phyloP scores from a whole-genome alignment of 2,329 filamentous ascomycete genomes.

The Colletotrichum paranaense region DNA sequence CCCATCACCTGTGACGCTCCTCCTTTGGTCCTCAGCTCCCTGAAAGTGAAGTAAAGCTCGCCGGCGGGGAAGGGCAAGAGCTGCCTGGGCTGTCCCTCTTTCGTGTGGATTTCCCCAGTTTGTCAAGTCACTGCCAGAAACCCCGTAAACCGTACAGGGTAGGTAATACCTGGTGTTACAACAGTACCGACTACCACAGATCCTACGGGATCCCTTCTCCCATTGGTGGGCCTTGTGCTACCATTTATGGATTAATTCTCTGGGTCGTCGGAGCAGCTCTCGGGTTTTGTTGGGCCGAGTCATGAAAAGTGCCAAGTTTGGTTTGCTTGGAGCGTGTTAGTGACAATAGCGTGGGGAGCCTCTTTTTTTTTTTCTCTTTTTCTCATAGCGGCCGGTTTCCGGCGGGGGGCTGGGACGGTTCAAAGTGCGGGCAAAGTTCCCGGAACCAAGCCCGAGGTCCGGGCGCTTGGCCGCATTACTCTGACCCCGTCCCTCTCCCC shows the following conservation, averaged over 20 bases:
- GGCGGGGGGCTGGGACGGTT: background rate
- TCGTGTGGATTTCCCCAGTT: constrained; percentile 25
- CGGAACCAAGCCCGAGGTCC: constrained; percentile 24
- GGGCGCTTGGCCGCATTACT: background rate
- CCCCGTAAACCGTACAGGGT: background rate
- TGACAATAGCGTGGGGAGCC: background rate
- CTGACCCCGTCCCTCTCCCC: background rate
- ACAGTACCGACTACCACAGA: background rate
- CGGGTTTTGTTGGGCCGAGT: constrained; percentile 31
- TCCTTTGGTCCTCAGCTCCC: background rate
- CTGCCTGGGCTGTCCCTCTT: background rate
- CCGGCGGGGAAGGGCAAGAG: too few species aligned
- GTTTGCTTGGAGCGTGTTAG: background rate
- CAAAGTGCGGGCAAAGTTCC: constrained; percentile 20
- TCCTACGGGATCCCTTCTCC: constrained; percentile 1
- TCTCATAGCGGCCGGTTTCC: background rate
- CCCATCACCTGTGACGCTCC: background rate
- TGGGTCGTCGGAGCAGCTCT: constrained; percentile 24
- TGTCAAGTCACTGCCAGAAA: background rate
- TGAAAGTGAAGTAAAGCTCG: background rate
- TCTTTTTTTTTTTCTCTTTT: background rate
- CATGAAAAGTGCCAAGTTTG: constrained; percentile 2
- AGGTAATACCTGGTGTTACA: background rate
- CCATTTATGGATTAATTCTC: constrained; percentile 33
- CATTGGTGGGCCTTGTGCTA: constrained; percentile 13